Evolutionary conservation across 306 rosid species (phyloP).

Genomic region (Quercus alba): DNA sequence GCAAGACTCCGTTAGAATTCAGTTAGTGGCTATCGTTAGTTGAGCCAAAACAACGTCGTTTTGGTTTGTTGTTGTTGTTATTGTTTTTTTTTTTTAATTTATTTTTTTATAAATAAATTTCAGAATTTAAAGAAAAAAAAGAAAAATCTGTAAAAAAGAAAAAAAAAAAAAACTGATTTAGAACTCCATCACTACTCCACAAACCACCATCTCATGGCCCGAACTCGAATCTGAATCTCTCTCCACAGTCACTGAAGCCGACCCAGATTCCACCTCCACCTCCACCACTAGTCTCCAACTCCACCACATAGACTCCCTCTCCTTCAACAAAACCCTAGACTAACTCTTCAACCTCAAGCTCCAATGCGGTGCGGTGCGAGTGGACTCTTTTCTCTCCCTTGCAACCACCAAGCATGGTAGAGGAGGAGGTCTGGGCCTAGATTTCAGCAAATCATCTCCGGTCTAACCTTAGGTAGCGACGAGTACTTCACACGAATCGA

Average conservation of each 20-base stretch:
- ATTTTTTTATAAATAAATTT: too few species aligned
- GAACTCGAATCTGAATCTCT: conserved; percentile 19
- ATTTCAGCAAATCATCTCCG: conserved; percentile 65
- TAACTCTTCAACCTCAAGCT: conserved; percentile 70
- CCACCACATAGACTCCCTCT: conserved; percentile 67
- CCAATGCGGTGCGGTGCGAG: conserved; percentile 59
- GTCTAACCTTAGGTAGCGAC: conserved; percentile 80
- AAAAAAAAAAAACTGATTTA: too few species aligned
- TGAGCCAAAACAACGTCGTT: too few species aligned
- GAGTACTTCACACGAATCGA: conserved; percentile 95
- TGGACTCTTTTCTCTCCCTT: conserved; percentile 19
- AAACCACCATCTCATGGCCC: conserved; percentile 46
- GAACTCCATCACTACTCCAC: conserved; percentile 18
- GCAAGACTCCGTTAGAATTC: too few species aligned
- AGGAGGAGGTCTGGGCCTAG: conserved; percentile 16
- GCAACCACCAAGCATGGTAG: conserved; percentile 16
- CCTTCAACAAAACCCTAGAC: conserved; percentile 47
- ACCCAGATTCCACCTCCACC: not conserved
- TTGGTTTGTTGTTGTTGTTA: too few species aligned
- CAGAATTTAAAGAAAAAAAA: too few species aligned
- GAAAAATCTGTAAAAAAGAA: too few species aligned
- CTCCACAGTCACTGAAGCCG: not conserved
- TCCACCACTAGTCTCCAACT: conserved; percentile 35
- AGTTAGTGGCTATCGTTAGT: too few species aligned
- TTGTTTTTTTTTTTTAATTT: too few species aligned